Base-by-base conservation (phyloP, 305 asterid species). In the Striga hermonthica region DNA sequence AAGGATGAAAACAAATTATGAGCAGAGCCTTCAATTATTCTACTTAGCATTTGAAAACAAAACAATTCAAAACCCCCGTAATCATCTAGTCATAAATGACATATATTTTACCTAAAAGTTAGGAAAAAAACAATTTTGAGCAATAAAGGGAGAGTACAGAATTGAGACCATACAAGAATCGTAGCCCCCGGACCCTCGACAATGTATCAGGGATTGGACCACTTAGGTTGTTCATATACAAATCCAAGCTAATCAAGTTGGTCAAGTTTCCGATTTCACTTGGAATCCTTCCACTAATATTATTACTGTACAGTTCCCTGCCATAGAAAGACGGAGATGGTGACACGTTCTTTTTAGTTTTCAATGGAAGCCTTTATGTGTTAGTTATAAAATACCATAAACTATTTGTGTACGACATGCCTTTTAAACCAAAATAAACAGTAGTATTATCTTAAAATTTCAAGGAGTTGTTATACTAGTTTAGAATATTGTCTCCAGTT, bases 251-350 rank as follows among this genome's bases (percentile, higher is more conserved):
- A 79, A 93, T 95, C 84, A 93, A 82, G 79, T 80, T 85, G 61
- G 89, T 81, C 78, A 93, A 84, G 91, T 86, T 88, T 72, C 99
- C 99, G 41, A 93, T 86, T 73, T 93, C 99, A 74, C 14, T 74
- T 55, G 99, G 99, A 67, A 93, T 76, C 69, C 65, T 80, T 69
- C 99, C 99, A 34, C 79, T 82, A 68, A 93, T 86, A 78, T 82
- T 80, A 76, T 93, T 93, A 76, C 96, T 90, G 76, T 88, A 93
- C 62, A 93, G 96, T 76, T 93, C 99, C 89, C 99, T 93, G 91
- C 74, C 64, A 38, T 7, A 4, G 11, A 71, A 50, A 70, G 39
- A 56, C 62, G 43, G 61, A 64, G 59, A 15, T 1, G 45, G 31
- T 22, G 31, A 22, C 31, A 22, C 31, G 31, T 22, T 22, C 31